These are phyloP conservation scores for Platanthera guangdongensis DNA, from an alignment of 106 monocot species.

Conservation along the genomic window DNA sequence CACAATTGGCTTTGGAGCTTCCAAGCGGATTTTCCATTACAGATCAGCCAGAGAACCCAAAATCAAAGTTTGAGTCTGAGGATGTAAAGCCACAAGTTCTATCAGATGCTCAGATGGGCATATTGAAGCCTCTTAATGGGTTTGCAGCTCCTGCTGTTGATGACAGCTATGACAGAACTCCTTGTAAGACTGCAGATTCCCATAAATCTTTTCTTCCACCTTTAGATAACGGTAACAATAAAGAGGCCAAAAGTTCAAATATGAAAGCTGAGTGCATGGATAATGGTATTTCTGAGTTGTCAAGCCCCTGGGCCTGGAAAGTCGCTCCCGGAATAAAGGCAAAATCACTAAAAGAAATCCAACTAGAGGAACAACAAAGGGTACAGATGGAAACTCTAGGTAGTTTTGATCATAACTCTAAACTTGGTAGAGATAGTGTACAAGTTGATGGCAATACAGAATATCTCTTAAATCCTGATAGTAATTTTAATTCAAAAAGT, in stretches of 20 bases:
- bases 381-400: conserved; percentile 39
- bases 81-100: conserved; percentile 3
- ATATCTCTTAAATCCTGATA: conserved; percentile 6
- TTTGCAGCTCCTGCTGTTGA: neutral
- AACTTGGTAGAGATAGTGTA: conserved; percentile 7
- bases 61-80: conserved; percentile 30
- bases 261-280: conserved; percentile 18
- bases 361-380: conserved; percentile 73
- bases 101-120: neutral
- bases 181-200: conserved; percentile 3
- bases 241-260: conserved; percentile 13
- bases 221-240: conserved; percentile 1
- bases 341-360: conserved; percentile 88
- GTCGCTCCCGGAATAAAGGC: conserved; percentile 58
- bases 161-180: conserved; percentile 2
- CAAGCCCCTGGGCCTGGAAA: conserved; percentile 60
- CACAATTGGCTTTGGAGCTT: conserved; percentile 15
- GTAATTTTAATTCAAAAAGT: conserved; percentile 20
- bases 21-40: conserved; percentile 33
- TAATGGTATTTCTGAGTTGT: conserved; percentile 7
- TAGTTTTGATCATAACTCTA: conserved; percentile 29
- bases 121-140: neutral
- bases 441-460: conserved; percentile 5
- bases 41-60: conserved; percentile 21
- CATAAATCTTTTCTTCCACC: conserved; percentile 7